phyloP scores from a whole-genome alignment of 331 rosid species.

The Prunus yedoensis region DNA sequence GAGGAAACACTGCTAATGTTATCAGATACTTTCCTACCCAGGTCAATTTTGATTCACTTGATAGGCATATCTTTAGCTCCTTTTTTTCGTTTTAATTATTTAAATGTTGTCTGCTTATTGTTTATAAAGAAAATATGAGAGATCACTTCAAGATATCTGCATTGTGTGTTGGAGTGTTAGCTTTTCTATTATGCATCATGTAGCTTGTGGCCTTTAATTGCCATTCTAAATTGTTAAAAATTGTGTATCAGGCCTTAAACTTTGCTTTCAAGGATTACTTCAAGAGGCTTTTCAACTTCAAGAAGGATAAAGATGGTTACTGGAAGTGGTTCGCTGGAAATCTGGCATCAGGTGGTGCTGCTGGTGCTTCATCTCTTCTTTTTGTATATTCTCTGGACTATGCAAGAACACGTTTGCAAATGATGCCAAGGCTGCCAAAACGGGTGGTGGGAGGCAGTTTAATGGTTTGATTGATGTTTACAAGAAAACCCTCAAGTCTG shows the following conservation, averaged over 20 bases:
- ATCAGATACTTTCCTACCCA: conserved; percentile 93
- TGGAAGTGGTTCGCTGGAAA: conserved; percentile 99
- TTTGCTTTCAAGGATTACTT: conserved; percentile 95
- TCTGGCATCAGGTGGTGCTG: conserved; percentile 93
- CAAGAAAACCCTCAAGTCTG: conserved; percentile 69
- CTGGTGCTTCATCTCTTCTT: conserved; percentile 84
- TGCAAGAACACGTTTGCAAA: conserved; percentile 87
- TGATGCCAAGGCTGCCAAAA: conserved; percentile 79
- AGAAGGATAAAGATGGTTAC: conserved; percentile 83
- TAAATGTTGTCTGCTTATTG: not conserved
- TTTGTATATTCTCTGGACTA: conserved; percentile 84
- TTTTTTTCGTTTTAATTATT: not conserved
- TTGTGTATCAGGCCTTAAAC: conserved; percentile 67
- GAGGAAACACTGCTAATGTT: conserved; percentile 89
- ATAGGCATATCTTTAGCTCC: not conserved
- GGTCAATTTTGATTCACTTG: conserved; percentile 42
- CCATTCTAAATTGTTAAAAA: not conserved
- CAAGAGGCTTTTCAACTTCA: conserved; percentile 85
- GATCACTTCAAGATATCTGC: not conserved
- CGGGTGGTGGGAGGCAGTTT: conserved; percentile 92
- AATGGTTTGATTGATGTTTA: conserved; percentile 80
- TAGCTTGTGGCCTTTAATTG: not conserved
- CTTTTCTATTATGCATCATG: not conserved
- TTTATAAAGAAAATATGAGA: too few relatives aligned
- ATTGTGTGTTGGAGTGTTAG: conserved; percentile 1